These are phyloP conservation scores for Xylariaceae sp. DNA, from an alignment of 2,329 filamentous ascomycete species.

Conservation along the genomic window DNA sequence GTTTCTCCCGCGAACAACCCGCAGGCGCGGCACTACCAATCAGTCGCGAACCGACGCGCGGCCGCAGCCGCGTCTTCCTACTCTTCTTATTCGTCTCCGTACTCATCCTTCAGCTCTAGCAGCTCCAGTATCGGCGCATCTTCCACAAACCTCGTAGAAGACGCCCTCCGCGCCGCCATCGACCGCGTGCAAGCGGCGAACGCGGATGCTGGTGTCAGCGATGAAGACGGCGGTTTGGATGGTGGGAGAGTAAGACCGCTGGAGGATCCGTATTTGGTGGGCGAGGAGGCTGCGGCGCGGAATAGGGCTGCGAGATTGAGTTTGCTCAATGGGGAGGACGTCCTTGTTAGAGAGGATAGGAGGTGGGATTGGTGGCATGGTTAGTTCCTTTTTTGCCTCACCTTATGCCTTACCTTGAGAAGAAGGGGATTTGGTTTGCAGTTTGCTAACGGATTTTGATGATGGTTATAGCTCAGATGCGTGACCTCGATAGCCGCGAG, in stretches of 20 bases:
- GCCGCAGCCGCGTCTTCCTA: conserved; percentile 35
- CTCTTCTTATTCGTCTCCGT: background rate
- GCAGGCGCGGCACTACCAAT: conserved; percentile 57
- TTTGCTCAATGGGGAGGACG: conserved; percentile 51
- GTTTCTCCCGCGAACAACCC: conserved; percentile 44
- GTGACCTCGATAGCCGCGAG: conserved; percentile 48
- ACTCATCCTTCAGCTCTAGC: too few relatives aligned
- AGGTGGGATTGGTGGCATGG: conserved; percentile 60
- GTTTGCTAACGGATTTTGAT: background rate
- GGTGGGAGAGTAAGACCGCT: conserved; percentile 43
- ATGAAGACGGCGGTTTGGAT: conserved; percentile 17
- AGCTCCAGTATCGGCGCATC: too few relatives aligned
- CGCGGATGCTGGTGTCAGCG: conserved; percentile 13
- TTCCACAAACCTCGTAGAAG: conserved; percentile 20
- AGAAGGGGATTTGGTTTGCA: background rate
- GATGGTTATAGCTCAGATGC: conserved; percentile 44
- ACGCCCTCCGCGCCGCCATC: conserved; percentile 24
- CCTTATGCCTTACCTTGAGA: background rate
- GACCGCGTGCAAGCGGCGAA: conserved; percentile 21
- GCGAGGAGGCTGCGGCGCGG: conserved; percentile 57
- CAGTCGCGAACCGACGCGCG: conserved; percentile 60
- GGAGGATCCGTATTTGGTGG: conserved; percentile 65
- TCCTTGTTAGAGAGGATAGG: conserved; percentile 53
- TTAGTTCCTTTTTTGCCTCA: conserved; percentile 33
- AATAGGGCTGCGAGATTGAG: conserved; percentile 55